Conservation (phyloP, 208 protist species). For the Herpetomonas samuelpessoai region DNA sequence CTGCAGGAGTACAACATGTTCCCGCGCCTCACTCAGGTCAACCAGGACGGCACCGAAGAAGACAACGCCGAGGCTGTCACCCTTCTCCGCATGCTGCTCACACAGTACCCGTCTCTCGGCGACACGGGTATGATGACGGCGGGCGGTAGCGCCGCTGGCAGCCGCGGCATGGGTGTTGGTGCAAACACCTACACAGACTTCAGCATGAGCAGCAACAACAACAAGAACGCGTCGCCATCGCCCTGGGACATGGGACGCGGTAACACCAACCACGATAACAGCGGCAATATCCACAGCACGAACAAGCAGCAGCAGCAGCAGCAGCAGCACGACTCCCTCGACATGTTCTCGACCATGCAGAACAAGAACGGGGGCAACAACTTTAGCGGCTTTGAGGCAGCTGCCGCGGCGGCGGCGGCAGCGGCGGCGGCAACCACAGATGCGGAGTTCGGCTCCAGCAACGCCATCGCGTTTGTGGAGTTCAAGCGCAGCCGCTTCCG, state of each 20-base stretch:
- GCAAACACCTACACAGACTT: slow-evolving; percentile 6
- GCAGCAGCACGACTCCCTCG: no score
- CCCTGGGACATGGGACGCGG: neutral
- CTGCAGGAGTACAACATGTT: slow-evolving; percentile 48
- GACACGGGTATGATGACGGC: neutral
- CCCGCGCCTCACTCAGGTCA: slow-evolving; percentile 8
- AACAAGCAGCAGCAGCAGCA: neutral
- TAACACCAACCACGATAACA: slow-evolving; percentile 13
- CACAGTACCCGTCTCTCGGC: slow-evolving; percentile 14
- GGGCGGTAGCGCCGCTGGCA: slow-evolving; percentile 6
- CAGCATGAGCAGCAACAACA: slow-evolving; percentile 8
- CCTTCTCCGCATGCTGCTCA: slow-evolving; percentile 24
- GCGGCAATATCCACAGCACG: slow-evolving; percentile 12
- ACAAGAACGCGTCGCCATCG: neutral
- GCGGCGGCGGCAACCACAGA: slow-evolving; percentile 3
- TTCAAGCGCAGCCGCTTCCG: slow-evolving; percentile 79
- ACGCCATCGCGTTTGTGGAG: slow-evolving; percentile 79
- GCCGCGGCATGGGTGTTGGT: slow-evolving; percentile 1
- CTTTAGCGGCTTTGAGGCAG: neutral
- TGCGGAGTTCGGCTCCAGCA: slow-evolving; percentile 13
- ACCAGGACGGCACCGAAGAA: slow-evolving; percentile 14
- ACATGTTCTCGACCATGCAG: slow-evolving; percentile 2
- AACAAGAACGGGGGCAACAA: slow-evolving; percentile 11
- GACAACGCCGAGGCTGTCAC: slow-evolving; percentile 31
- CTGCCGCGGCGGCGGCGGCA: no score